Conservation (phyloP, 2,329 filamentous ascomycete genomes). For the Tolypocladium album region DNA sequence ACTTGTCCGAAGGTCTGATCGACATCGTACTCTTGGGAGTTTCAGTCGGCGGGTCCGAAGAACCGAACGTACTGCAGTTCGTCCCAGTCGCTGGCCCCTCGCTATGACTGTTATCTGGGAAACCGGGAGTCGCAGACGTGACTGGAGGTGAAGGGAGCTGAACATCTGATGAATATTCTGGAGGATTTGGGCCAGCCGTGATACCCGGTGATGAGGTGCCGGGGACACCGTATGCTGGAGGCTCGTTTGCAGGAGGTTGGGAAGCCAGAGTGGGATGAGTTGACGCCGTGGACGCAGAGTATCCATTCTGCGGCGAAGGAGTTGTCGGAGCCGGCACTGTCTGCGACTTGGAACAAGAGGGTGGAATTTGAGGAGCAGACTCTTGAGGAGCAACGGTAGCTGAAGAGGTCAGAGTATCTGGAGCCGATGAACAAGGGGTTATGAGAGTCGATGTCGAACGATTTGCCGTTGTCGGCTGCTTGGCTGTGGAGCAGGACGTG, state of each 20-base stretch:
- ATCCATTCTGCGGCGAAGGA: background rate
- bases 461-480: background rate
- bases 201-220: conserved; percentile 1
- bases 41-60: conserved; percentile 3
- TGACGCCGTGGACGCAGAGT: background rate
- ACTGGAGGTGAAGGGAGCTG: background rate
- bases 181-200: background rate
- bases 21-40: conserved; percentile 13
- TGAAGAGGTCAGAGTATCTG: conserved; percentile 5
- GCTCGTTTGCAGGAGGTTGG: conserved; percentile 2
- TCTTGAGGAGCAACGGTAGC: background rate
- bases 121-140: background rate
- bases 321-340: background rate
- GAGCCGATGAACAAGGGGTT: conserved; percentile 6
- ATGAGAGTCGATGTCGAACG: background rate
- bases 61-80: conserved; percentile 5
- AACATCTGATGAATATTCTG: background rate
- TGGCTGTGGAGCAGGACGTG: background rate
- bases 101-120: background rate
- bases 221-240: conserved; percentile 6
- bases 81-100: background rate
- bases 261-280: background rate
- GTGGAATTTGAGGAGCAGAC: background rate
- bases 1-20: conserved; percentile 9
- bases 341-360: background rate